Percentiles rank a stretch among this genome's conserved stretches.
phyloP scores from a whole-genome alignment of 192 early-diverging fungal genomes.

The Mortierella antarctica region DNA sequence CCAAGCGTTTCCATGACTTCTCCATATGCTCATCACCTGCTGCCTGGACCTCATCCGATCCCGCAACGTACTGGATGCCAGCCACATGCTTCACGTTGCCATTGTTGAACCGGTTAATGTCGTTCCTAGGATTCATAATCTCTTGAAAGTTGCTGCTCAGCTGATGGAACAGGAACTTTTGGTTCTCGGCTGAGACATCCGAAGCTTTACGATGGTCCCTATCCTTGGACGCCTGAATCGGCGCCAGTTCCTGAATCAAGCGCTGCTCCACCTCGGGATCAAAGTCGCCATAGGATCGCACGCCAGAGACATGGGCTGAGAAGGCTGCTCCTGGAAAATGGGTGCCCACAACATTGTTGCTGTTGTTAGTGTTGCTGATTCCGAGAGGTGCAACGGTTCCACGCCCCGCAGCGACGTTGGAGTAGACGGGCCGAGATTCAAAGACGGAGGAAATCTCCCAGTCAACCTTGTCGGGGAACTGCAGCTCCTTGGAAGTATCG shows the following conservation, averaged over 20 bases:
- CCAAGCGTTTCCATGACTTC: conserved; percentile 49
- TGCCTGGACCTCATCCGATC: conserved; percentile 26
- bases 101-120: conserved; percentile 43
- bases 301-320: conserved; percentile 25
- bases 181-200: conserved; percentile 26
- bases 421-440: conserved; percentile 34
- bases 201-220: conserved; percentile 42
- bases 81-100: conserved; percentile 28
- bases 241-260: conserved; percentile 32
- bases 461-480: conserved; percentile 31
- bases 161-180: conserved; percentile 16
- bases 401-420: conserved; percentile 27
- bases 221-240: conserved; percentile 9
- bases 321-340: conserved; percentile 18
- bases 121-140: conserved; percentile 36
- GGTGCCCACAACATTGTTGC: conserved; percentile 2
- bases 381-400: conserved; percentile 16
- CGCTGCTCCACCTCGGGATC: conserved; percentile 43
- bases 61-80: conserved; percentile 21
- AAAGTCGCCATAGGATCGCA: conserved; percentile 21
- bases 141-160: conserved; percentile 42
- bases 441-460: conserved; percentile 45
- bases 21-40: conserved; percentile 20
- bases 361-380: conserved; percentile 10
- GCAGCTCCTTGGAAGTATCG: conserved; percentile 29